Base-by-base conservation (phyloP, 2,329 filamentous ascomycete genomes). In the Fusarium equiseti region DNA sequence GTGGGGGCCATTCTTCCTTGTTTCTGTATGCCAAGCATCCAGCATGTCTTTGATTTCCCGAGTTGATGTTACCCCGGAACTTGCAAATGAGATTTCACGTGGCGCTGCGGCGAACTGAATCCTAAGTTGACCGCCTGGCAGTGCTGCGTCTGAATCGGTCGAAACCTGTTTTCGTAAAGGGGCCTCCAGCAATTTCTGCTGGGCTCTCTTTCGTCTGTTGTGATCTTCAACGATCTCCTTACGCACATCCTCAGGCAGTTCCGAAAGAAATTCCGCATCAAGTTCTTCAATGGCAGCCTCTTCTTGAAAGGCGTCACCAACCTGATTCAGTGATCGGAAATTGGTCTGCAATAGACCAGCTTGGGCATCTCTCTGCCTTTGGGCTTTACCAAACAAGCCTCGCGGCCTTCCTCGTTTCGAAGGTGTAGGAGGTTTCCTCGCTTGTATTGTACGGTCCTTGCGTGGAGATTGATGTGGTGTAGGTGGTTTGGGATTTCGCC, bases 171-270 rank as follows among this genome's bases (percentile, higher is more conserved):
- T 77, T 16, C 71, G 73, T 6, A 63, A 63, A 1, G 78, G 78
- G 6, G 79, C 79, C 31, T 84, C 82, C n/a, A 89, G 78, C 0
- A 83, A 85, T 2, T 86, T 82, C 20, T 81, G 84, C 40, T 89
- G 86, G 13, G 89, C 88, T 22, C 91, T 83, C n/a, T 85, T 88
- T 13, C 86, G 78, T 6, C 79, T 79, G 24, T 75, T 75, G 75
- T 95, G 90, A 74, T 97, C 92, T 22, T 89, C 90, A 4, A 97
- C 80, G 9, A 98, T 86, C 79, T 98, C 95, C 18, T 82, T 84
- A 15, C 92, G 89, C 49, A 97, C 87, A 49, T 97, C 93, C 70
- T 92, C 90, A 0, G 95, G 95, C 1, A 98, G 84, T 18, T 94
- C 94, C 2, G 91, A 89, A 5, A 98, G 88, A 75, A 98, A 95